Evolutionary conservation across 2,329 filamentous ascomycete genomes (phyloP).

Genomic region (Lasiodiplodia hormozganensis): DNA sequence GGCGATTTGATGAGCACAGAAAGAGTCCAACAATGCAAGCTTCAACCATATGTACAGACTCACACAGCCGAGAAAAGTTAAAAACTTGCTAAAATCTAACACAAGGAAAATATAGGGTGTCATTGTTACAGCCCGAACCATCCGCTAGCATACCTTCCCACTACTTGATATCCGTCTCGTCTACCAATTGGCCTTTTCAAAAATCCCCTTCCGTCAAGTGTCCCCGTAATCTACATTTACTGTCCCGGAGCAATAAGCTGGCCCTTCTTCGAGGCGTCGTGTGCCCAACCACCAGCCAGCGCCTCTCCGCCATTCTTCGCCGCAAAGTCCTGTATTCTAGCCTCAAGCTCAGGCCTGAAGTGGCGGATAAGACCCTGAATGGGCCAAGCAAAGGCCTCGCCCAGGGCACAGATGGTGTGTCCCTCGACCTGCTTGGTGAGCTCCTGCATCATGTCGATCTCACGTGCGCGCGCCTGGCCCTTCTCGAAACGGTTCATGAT

Average conservation of each 20-base stretch:
- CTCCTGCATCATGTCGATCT: constrained; percentile 99
- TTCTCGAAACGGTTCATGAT: constrained; percentile 98
- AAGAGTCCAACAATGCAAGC: background rate
- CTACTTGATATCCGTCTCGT: constrained; percentile 7
- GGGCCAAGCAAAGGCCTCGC: constrained; percentile 98
- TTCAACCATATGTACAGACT: constrained; percentile 12
- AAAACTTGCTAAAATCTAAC: constrained; percentile 13
- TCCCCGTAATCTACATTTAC: constrained; percentile 56
- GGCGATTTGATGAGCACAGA: background rate
- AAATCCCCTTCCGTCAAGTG: background rate
- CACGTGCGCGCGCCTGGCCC: constrained; percentile 83
- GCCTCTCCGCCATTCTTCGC: constrained; percentile 74
- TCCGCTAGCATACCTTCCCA: constrained; percentile 12
- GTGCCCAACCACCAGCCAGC: constrained; percentile 87
- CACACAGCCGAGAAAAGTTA: background rate
- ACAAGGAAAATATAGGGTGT: constrained; percentile 24
- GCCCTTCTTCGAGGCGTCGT: constrained; percentile 76
- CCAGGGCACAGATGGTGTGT: constrained; percentile 97
- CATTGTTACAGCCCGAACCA: constrained; percentile 20
- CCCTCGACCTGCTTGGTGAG: constrained; percentile 99
- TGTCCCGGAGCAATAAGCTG: constrained; percentile 88
- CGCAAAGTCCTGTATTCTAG: constrained; percentile 82
- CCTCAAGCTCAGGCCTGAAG: constrained; percentile 95
- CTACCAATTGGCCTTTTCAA: constrained; percentile 13
- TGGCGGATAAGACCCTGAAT: constrained; percentile 98